These are phyloP conservation scores for Mycena amicta DNA, from an alignment of 768 basidiomycete species.

Conservation along the genomic window DNA sequence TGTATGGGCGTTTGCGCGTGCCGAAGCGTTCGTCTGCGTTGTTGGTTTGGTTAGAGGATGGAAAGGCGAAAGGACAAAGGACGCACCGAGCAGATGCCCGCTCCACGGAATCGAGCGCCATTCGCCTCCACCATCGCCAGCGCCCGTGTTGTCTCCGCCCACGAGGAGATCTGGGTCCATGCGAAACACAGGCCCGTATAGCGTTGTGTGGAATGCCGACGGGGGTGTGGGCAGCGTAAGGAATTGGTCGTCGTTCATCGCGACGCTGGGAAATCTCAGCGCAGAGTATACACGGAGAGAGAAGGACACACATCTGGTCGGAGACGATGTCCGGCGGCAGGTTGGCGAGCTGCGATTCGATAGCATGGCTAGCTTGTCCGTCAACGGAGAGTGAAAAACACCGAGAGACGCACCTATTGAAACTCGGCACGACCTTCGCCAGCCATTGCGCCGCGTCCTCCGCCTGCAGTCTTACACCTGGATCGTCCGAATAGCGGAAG, in stretches of 20 bases:
- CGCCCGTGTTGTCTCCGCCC: slow-evolving; percentile 20
- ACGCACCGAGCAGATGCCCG: slow-evolving; percentile 31
- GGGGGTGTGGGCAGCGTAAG: slow-evolving; percentile 30
- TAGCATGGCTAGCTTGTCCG: slow-evolving; percentile 31
- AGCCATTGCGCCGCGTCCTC: slow-evolving; percentile 12
- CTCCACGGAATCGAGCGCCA: slow-evolving; percentile 42
- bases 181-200: slow-evolving; percentile 42
- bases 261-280: neutral
- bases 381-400: neutral
- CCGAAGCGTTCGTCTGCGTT: slow-evolving; percentile 38
- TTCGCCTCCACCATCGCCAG: slow-evolving; percentile 33
- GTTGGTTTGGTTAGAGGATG: neutral
- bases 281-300: too few relatives aligned
- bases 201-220: slow-evolving; percentile 35
- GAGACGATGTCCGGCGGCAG: slow-evolving; percentile 30
- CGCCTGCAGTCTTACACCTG: neutral
- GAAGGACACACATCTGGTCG: slow-evolving; percentile 35
- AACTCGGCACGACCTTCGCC: slow-evolving; percentile 23
- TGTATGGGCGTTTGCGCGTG: slow-evolving; percentile 38
- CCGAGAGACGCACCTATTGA: slow-evolving; percentile 33
- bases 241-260: slow-evolving; percentile 46
- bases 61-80: neutral
- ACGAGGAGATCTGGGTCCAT: slow-evolving; percentile 37
- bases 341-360: slow-evolving; percentile 36
- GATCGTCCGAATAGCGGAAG: slow-evolving; percentile 17